phyloP scores from a whole-genome alignment of 495 filamentous ascomycete genomes.

The Friedmanniomyces endolithicus region DNA sequence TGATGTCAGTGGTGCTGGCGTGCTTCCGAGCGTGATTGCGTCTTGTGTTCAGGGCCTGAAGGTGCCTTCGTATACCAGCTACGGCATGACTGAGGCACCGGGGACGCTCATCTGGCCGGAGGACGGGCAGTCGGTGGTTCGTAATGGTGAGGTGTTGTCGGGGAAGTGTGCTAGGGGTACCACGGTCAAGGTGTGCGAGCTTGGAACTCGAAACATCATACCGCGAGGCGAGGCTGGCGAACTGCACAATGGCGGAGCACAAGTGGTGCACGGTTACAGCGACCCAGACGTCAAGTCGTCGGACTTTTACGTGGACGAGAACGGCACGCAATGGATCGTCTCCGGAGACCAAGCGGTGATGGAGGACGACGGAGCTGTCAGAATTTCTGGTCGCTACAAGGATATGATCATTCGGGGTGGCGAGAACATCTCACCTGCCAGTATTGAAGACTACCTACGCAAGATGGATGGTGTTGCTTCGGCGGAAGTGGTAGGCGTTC shows the following conservation, averaged over 20 bases:
- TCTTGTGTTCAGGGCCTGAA: constrained; percentile 26
- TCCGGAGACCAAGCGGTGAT: constrained; percentile 39
- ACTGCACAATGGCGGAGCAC: constrained; percentile 30
- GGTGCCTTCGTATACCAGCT: constrained; percentile 25
- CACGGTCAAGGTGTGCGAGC: constrained; percentile 30
- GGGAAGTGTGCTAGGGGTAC: constrained; percentile 28
- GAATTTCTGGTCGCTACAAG: constrained; percentile 37
- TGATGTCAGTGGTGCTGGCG: constrained; percentile 25
- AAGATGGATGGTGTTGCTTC: constrained; percentile 22
- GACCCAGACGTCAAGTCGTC: constrained; percentile 6
- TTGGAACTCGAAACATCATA: constrained; percentile 20
- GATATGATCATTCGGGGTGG: constrained; percentile 41
- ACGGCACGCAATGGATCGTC: constrained; percentile 30
- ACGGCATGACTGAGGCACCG: constrained; percentile 32
- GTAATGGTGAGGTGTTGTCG: constrained; percentile 8
- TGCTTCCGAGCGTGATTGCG: constrained; percentile 24
- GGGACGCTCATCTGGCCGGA: constrained; percentile 21
- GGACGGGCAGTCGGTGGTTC: constrained; percentile 11
- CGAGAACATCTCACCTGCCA: constrained; percentile 34
- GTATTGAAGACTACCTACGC: constrained; percentile 28
- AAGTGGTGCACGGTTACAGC: constrained; percentile 28
- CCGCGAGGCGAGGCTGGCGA: constrained; percentile 30
- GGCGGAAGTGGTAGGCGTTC: constrained; percentile 29
- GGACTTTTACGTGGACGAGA: constrained; percentile 28
- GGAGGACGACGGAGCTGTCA: constrained; percentile 27